Evolutionary conservation across 345 rosid species (phyloP).

Genomic region (Aegle marmelos): DNA sequence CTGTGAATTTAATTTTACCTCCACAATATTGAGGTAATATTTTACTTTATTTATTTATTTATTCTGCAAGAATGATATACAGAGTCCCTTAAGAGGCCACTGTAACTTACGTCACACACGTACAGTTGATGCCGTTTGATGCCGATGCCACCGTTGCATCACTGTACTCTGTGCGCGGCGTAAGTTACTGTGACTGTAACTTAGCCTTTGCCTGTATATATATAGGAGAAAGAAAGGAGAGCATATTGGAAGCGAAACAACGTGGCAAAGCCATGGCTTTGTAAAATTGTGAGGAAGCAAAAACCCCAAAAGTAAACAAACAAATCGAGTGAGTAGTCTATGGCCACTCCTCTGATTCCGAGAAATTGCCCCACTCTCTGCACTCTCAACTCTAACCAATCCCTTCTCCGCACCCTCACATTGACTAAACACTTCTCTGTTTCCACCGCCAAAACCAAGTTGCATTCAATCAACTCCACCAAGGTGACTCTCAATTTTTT

Average conservation of each 20-base stretch:
- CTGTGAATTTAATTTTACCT: no score
- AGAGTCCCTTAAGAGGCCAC: no score
- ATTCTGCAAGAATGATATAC: no score
- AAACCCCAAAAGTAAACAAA: background rate
- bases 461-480: conserved; percentile 21
- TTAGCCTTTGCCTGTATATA: no score
- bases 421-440: conserved; percentile 15
- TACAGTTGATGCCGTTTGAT: no score
- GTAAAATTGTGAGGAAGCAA: background rate
- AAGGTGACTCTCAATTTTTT: conserved; percentile 21
- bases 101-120: no score
- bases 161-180: no score
- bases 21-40: background rate
- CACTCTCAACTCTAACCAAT: background rate
- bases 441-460: conserved; percentile 23
- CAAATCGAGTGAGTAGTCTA: background rate
- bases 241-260: background rate
- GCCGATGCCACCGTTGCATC: no score
- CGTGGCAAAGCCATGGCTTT: conserved; percentile 7
- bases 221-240: no score
- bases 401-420: conserved; percentile 1
- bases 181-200: no score
- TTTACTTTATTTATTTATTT: background rate
- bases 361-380: conserved; percentile 10
- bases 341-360: conserved; percentile 45